Evolutionary conservation across 176 grass and related monocot species (phyloP), one percentile per base, ranked within the genome.

Genomic region (Oryza nivara): DNA sequence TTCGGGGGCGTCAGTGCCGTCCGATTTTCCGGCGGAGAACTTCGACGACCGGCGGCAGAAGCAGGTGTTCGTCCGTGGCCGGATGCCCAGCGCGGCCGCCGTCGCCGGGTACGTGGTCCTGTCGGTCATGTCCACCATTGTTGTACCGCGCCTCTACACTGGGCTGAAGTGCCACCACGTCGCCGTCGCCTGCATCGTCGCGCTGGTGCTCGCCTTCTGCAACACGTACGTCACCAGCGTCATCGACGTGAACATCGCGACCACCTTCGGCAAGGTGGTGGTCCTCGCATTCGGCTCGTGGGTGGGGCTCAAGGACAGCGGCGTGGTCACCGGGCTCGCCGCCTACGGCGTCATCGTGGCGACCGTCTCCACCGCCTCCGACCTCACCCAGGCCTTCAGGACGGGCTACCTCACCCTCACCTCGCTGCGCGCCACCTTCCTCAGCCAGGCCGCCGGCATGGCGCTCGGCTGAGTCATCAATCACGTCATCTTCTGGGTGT

Each of bases 161-260:
- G 85, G 88, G 74, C 54, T 92, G 36, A 83, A 77, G 80, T 77
- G 81, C 85, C 34, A 65, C 78, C 65, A 95, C 74, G 90, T 92
- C 7, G 77, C 82, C 11, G 9, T 84, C 14, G 78, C 82, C 64
- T 92, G 86, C 85, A 56, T 92, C 20, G n/a, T 83, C 51, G 88
- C 67, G 32, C 93, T 88, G 14, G 17, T 88, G 20, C 30, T 95
- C 36, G 82, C 90, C 11, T 92, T 95, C 88, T 88, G 88, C 85
- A 92, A 86, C 70, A 79, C 93, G 12, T 92, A 90, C 82, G 93
- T 82, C 73, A 82, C 58, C 17, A 88, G 93, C 85, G 61, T 92
- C 45, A 88, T 88, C 7, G 82, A 92, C 47, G 73, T 81, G 75
- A 90, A 77, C 83, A 69, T 90, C 20, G 88, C 71, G 10, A 34